Conservation (phyloP, 108 stramenopile species). For the Skeletonema potamos region DNA sequence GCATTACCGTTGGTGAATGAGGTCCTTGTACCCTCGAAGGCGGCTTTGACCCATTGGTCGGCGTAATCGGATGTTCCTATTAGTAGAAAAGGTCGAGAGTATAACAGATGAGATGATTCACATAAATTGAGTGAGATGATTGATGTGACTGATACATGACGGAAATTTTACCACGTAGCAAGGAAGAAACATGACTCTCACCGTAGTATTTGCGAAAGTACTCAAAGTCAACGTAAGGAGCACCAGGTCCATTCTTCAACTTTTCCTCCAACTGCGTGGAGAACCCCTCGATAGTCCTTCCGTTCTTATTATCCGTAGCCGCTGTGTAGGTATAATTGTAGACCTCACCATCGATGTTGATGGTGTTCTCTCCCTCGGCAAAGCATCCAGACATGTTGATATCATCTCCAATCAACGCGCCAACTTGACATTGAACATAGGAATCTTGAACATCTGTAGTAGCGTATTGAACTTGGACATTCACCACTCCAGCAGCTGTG, state of each 20-base stretch:
- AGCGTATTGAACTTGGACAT: constrained; percentile 54
- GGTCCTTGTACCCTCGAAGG: constrained; percentile 52
- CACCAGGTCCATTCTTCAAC: constrained; percentile 40
- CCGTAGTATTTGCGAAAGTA: constrained; percentile 76
- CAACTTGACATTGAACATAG: constrained; percentile 72
- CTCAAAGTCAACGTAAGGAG: constrained; percentile 52
- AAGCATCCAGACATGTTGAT: constrained; percentile 21
- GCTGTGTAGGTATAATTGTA: constrained; percentile 51
- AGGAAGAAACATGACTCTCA: neutral
- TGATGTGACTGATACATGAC: too few relatives aligned
- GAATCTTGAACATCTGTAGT: constrained; percentile 47
- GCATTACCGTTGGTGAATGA: constrained; percentile 65
- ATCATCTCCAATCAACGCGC: constrained; percentile 41
- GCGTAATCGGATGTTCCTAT: constrained; percentile 61
- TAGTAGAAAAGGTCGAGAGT: too few relatives aligned
- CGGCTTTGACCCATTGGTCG: constrained; percentile 69
- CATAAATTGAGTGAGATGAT: neutral
- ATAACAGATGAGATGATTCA: neutral
- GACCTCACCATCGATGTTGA: constrained; percentile 22
- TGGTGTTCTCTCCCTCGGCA: neutral
- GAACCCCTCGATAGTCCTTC: constrained; percentile 59
- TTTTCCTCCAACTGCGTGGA: constrained; percentile 46
- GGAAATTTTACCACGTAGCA: too few relatives aligned
- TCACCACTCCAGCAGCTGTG: constrained; percentile 24
- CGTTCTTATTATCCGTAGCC: constrained; percentile 55